Percentiles rank a stretch among this genome's conserved stretches.
Conservation (phyloP, 495 filamentous ascomycete species). For the Cryomyces antarcticus region DNA sequence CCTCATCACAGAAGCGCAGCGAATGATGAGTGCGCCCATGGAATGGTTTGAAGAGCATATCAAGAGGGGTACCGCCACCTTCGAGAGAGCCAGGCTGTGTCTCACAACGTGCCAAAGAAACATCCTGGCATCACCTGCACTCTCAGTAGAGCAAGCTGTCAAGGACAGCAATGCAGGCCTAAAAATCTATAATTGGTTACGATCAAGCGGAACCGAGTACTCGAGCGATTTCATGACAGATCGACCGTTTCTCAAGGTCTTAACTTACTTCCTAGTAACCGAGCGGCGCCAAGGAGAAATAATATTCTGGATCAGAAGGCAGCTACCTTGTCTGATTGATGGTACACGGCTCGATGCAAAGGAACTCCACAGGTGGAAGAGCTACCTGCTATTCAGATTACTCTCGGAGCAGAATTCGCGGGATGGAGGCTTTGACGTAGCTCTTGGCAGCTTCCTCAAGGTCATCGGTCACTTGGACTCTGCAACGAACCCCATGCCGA, state of each 20-base stretch:
- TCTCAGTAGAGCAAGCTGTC: conserved; percentile 5
- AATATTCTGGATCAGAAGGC: conserved; percentile 21
- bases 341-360: too few species aligned
- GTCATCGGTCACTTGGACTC: not conserved
- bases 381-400: not conserved
- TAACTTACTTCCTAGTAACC: conserved; percentile 29
- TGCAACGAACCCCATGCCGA: not conserved
- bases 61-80: conserved; percentile 17
- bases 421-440: not conserved
- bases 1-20: not conserved
- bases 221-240: conserved; percentile 18
- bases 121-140: not conserved
- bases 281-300: conserved; percentile 25
- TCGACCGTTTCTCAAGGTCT: conserved; percentile 10
- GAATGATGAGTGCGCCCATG: conserved; percentile 13
- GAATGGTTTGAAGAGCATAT: conserved; percentile 20
- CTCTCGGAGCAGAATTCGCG: not conserved
- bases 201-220: conserved; percentile 24
- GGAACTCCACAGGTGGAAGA: not conserved
- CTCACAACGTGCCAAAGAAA: conserved; percentile 5
- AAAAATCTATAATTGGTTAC: conserved; percentile 29
- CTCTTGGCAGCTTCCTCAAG: not conserved
- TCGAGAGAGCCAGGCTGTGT: conserved; percentile 5
- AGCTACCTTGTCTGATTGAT: not conserved
- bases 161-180: conserved; percentile 21